These are phyloP conservation scores for Botrytis squamosa DNA, from an alignment of 2,329 filamentous ascomycete genomes.

Conservation along the genomic window DNA sequence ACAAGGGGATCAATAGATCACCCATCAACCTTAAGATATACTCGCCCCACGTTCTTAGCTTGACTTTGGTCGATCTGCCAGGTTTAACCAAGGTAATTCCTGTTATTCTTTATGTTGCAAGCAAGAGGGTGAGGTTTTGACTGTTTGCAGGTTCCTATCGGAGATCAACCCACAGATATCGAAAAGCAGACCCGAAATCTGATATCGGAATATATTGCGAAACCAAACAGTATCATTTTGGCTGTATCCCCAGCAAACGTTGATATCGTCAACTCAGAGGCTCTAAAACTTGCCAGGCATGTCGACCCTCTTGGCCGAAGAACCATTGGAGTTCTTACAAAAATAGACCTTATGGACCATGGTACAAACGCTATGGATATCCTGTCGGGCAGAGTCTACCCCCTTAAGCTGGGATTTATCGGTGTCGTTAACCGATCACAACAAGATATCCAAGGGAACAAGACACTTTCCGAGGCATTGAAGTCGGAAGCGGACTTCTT, in stretches of 20 bases:
- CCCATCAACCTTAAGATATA: conserved; percentile 99
- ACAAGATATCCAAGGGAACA: conserved; percentile 94
- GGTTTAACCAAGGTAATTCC: conserved; percentile 81
- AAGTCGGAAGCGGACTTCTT: conserved; percentile 93
- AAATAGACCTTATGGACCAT: conserved; percentile 97
- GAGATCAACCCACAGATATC: conserved; percentile 95
- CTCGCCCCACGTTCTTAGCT: conserved; percentile 91
- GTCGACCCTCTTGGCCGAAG: conserved; percentile 91
- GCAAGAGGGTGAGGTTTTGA: conserved; percentile 22
- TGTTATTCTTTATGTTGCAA: background rate
- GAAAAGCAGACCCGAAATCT: conserved; percentile 97
- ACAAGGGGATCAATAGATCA: conserved; percentile 97
- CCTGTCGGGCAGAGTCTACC: conserved; percentile 94
- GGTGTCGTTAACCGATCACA: conserved; percentile 97
- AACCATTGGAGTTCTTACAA: conserved; percentile 95
- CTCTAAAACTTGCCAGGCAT: conserved; percentile 92
- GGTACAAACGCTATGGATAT: conserved; percentile 98
- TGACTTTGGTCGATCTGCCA: conserved; percentile 93
- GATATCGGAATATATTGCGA: conserved; percentile 97
- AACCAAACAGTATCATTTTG: conserved; percentile 96
- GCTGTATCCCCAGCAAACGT: conserved; percentile 97
- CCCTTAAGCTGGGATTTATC: conserved; percentile 94
- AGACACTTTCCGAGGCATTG: conserved; percentile 89
- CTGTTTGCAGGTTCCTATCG: conserved; percentile 74
- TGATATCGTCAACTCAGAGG: conserved; percentile 97